Conservation (phyloP, 768 basidiomycete genomes). For the Tulasnella sp. region DNA sequence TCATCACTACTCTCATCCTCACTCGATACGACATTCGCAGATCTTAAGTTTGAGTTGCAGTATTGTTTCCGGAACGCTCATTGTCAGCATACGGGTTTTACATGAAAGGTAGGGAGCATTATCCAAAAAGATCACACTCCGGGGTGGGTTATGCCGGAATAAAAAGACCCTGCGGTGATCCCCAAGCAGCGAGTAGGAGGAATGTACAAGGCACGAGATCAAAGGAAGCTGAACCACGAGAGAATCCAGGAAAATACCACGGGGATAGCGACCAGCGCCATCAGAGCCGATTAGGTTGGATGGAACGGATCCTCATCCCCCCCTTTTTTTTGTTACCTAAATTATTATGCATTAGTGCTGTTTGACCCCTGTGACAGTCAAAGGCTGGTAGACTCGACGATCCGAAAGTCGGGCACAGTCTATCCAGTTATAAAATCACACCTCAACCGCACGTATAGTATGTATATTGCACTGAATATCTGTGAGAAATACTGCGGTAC, state of each 20-base stretch:
- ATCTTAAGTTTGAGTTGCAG: neutral
- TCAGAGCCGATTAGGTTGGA: neutral
- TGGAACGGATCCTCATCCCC: no score
- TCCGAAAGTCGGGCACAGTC: neutral
- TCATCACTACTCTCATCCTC: slow-evolving; percentile 68
- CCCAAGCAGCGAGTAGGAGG: neutral
- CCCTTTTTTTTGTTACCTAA: neutral
- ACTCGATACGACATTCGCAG: slow-evolving; percentile 63
- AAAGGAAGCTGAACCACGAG: neutral
- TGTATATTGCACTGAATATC: neutral
- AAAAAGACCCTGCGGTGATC: slow-evolving; percentile 1
- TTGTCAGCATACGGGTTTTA: neutral
- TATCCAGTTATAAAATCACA: neutral
- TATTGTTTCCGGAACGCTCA: no score
- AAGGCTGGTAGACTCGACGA: neutral
- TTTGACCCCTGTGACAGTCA: no score
- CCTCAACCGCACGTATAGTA: neutral
- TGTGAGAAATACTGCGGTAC: neutral
- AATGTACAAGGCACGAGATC: neutral
- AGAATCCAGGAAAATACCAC: neutral
- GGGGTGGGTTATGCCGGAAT: slow-evolving; percentile 16
- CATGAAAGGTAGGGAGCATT: neutral
- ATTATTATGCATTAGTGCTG: no score
- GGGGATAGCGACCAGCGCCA: no score
- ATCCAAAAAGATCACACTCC: no score